Base-by-base conservation (phyloP, 164 flowering plant species). In the Kingdonia uniflora region DNA sequence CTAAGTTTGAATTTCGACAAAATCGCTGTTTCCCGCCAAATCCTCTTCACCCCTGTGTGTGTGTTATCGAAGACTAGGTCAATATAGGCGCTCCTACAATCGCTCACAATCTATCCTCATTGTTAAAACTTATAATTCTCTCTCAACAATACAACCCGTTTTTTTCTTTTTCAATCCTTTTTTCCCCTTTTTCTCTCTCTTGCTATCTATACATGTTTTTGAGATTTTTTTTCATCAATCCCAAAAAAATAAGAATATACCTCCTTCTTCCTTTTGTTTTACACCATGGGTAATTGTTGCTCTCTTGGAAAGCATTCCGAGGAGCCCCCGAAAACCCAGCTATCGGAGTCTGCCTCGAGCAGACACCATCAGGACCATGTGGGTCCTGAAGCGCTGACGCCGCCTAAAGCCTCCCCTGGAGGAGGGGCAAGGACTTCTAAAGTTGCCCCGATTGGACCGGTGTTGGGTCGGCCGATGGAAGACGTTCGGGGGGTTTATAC, bases 391-490 rank as follows among this genome's bases (percentile, higher is more conserved):
- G 25, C 52, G 8, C 44, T 67, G 1, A 38, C 57, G 2, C 26
- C 33, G 0, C 20, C 62, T 8, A 40, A 67, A 1, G 47, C 73
- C 16, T 8, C 69, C 0, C 43, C 53, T 38, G 43, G 40, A 29
- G 58, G 64, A 14, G 22, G 71, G 19, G 16, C 53, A 47, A 66
- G 72, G 54, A 73, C 69, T 4, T 15, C 74, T 53, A 78, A 77
- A 65, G 59, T 63, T 6, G 49, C 60, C 2, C 68, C 68, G 0
- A 65, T 76, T 0, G 92, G 87, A 2, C 75, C 74, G 1, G 91
- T 86, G 24, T 59, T 86, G 19, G 84, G 86, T 21, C 77, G 86
- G 22, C 88, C 91, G 0, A 86, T 84, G 95, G 95, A 86, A 51
- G 91, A 86, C 17, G 74, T 86, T 11, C 52, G 61, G 15, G 8